These are phyloP conservation scores for Ophiostoma ulmi DNA, from an alignment of 2,329 filamentous ascomycete genomes.

Conservation along the genomic window DNA sequence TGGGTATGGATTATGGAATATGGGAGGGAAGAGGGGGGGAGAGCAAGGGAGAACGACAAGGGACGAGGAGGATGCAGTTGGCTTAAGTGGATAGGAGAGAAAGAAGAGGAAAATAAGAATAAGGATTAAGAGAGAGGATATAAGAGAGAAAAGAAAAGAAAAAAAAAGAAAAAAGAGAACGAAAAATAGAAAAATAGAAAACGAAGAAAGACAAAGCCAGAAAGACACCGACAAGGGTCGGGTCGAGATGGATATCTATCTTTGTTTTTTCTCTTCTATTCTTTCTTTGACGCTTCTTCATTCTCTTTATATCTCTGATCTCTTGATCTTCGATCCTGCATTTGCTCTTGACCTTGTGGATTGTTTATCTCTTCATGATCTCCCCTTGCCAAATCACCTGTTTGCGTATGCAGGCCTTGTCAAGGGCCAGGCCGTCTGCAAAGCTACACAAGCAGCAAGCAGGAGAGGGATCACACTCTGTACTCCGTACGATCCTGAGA, in stretches of 20 bases:
- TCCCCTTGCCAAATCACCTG: constrained; percentile 7
- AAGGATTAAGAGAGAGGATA: constrained; percentile 1
- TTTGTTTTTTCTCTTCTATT: constrained; percentile 3
- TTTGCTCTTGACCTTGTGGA: neutral
- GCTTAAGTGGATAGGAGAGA: neutral
- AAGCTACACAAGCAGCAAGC: neutral
- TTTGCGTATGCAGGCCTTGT: constrained; percentile 1
- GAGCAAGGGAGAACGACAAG: neutral
- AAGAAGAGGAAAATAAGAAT: constrained; percentile 12
- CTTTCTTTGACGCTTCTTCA: neutral
- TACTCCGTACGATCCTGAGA: constrained; percentile 1
- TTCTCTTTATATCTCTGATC: neutral
- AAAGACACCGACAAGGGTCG: constrained; percentile 2
- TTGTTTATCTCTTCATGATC: neutral
- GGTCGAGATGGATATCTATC: neutral
- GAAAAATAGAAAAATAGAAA: neutral
- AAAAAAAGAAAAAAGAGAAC: neutral
- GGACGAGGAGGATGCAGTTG: neutral
- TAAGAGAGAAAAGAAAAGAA: neutral
- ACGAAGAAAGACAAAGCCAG: neutral
- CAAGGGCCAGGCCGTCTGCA: constrained; percentile 2
- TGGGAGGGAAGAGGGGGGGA: constrained; percentile 5
- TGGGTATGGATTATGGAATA: constrained; percentile 13
- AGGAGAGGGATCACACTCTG: neutral
- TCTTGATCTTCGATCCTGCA: neutral